Evolutionary conservation across 108 stramenopile species (phyloP).

Genomic region (Skeletonema menzelii): DNA sequence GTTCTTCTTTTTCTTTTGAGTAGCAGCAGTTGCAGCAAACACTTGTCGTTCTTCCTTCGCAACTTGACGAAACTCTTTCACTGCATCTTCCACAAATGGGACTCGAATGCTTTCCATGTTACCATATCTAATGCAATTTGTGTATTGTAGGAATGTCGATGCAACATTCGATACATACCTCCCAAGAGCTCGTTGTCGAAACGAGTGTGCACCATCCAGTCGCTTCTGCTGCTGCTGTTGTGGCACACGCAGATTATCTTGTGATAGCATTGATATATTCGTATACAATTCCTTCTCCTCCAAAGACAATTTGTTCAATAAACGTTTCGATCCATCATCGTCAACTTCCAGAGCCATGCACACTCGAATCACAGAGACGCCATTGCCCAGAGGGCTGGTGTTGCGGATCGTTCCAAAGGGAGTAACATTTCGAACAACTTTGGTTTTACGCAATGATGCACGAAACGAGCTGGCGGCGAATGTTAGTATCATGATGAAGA

Average conservation of each 20-base stretch:
- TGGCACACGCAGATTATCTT: conserved; percentile 4
- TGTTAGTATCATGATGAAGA: conserved; percentile 9
- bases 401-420: conserved; percentile 42
- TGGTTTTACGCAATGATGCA: conserved; percentile 15
- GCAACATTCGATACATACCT: conserved; percentile 30
- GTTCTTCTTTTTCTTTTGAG: neutral
- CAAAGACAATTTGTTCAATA: conserved; percentile 25
- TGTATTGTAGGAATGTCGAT: conserved; percentile 10
- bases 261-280: conserved; percentile 2
- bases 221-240: neutral
- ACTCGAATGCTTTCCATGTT: conserved; percentile 33
- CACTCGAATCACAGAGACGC: conserved; percentile 40
- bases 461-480: conserved; percentile 29
- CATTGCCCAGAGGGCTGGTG: conserved; percentile 36
- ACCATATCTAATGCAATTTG: conserved; percentile 30
- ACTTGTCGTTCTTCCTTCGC: conserved; percentile 15
- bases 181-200: conserved; percentile 22
- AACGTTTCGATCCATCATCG: neutral
- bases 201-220: neutral
- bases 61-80: conserved; percentile 20
- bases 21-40: neutral
- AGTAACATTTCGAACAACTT: conserved; percentile 19
- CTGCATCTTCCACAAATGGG: conserved; percentile 46
- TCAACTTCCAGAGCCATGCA: conserved; percentile 30
- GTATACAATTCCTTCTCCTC: conserved; percentile 34